Conservation (phyloP, 805 yeast genomes). For the Candida takata region DNA sequence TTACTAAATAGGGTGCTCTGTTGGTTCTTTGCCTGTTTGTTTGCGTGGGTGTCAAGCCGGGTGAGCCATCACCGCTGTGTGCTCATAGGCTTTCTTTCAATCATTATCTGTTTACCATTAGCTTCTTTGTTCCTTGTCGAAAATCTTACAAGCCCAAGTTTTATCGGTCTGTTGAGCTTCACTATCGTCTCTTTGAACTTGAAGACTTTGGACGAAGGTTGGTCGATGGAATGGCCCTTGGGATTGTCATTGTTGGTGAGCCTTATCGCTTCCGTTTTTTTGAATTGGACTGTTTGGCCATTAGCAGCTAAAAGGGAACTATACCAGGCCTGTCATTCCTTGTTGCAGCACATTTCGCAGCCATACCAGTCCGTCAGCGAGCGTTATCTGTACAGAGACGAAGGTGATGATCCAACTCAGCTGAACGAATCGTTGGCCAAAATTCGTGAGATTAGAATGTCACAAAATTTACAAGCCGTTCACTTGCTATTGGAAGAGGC, state of each 20-base stretch:
- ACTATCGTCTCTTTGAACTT: conserved; percentile 32
- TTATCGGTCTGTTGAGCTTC: conserved; percentile 34
- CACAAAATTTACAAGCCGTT: conserved; percentile 36
- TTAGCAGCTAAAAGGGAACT: conserved; percentile 38
- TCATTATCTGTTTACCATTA: conserved; percentile 27
- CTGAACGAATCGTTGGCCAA: conserved; percentile 36
- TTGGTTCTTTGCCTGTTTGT: conserved; percentile 35
- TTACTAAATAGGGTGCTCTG: conserved; percentile 27
- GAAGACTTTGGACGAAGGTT: conserved; percentile 17
- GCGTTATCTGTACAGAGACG: conserved; percentile 41
- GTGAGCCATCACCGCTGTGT: conserved; percentile 30
- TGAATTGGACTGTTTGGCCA: conserved; percentile 44
- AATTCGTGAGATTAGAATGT: conserved; percentile 41
- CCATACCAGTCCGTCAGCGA: conserved; percentile 42
- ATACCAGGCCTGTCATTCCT: conserved; percentile 30
- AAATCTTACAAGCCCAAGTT: conserved; percentile 37
- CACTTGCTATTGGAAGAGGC: conserved; percentile 31
- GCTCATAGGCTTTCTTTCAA: conserved; percentile 35
- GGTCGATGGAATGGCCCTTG: conserved; percentile 35
- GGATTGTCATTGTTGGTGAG: conserved; percentile 35
- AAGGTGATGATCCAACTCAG: conserved; percentile 39
- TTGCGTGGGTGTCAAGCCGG: conserved; percentile 41
- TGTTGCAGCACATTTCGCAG: conserved; percentile 36
- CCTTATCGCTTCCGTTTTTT: conserved; percentile 28
- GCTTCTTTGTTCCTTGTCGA: conserved; percentile 30